A percentile compares a stretch with the other conserved stretches of the same genome.
phyloP scores from a whole-genome alignment of 1,284 basidiomycete species.

The Abortiporus biennis region DNA sequence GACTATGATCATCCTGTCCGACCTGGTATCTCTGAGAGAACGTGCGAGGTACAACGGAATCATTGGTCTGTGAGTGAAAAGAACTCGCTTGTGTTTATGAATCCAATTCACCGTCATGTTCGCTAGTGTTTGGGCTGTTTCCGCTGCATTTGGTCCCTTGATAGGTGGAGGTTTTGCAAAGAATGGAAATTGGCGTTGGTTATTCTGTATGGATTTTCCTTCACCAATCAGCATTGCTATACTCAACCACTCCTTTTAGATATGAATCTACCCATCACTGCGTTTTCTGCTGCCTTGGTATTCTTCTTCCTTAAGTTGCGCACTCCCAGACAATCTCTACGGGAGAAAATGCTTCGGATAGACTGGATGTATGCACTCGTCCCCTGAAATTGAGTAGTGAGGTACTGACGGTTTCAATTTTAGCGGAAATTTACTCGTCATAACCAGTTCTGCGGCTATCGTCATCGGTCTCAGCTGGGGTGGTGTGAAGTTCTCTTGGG shows the following conservation, averaged over 20 bases:
- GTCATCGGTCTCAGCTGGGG: conserved; percentile 32
- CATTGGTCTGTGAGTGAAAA: conserved; percentile 15
- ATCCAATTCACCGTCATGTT: not conserved
- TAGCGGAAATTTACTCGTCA: conserved; percentile 32
- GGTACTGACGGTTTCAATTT: not conserved
- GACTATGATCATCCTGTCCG: conserved; percentile 33
- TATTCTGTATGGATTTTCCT: conserved; percentile 10
- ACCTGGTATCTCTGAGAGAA: conserved; percentile 35
- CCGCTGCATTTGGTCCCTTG: conserved; percentile 6
- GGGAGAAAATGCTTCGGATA: conserved; percentile 26
- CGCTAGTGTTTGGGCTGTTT: conserved; percentile 8
- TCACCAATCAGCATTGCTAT: not conserved
- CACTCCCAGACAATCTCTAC: conserved; percentile 27
- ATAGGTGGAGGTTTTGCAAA: conserved; percentile 9
- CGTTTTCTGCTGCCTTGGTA: conserved; percentile 24
- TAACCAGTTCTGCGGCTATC: conserved; percentile 21
- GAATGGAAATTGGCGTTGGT: conserved; percentile 10
- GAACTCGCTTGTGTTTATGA: not conserved
- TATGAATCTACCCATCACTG: conserved; percentile 12
- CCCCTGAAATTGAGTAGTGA: not conserved
- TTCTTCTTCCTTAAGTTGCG: conserved; percentile 31
- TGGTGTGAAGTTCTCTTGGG: conserved; percentile 31
- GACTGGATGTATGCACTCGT: conserved; percentile 33
- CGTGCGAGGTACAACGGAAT: conserved; percentile 31
- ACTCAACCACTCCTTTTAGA: conserved; percentile 5